Base-by-base conservation (phyloP, 129 eudicot genomes). In the Dittrichia graveolens region DNA sequence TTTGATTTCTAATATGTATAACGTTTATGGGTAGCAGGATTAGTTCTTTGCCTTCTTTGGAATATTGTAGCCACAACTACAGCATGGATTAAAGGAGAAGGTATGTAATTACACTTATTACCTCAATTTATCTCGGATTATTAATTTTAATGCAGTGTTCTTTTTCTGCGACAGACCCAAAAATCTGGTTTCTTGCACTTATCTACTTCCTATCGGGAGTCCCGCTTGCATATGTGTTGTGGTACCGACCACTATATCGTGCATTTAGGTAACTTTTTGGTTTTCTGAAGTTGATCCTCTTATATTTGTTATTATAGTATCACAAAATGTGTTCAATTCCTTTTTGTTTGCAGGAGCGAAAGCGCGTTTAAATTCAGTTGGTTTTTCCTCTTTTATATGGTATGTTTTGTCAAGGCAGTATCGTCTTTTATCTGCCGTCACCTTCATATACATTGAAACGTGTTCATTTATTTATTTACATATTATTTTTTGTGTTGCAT, bases 231-330 rank as follows among this genome's bases (percentile, higher is more conserved):
- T 90, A 90, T 74, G 83, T 90, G 12, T 69, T 90, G 74, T 90
- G 96, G 96, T 90, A 90, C 73, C 87, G 91, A 7, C 91, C 96
- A 56, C 94, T 90, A 38, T 90, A 90, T 72, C 91, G 91, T 64
- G 95, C 96, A 41, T 90, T 90, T 78, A 85, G 95, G 96, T 87
- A 87, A 65, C 12, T 37, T 56, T 15, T 15, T 44, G 10, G n/a
- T 14, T 48, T 14, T 38, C 45, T 4, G 4, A 39, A 69, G 10
- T 39, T 68, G 59, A 13, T 8, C 11, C 11, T 50, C 15, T 19
- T 47, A 19, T 24, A 15, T 3, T 13, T 54, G 4, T 14, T 46
- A 18, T 19, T 18, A 24, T 24, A 16, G 5, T 3, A 44, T 11
- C 16, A 44, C 31, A 24, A 24, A 24, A 24, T 2, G 2, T 24